phyloP scores from a whole-genome alignment of 2,329 filamentous ascomycete species.

The Colletotrichum sublineola region DNA sequence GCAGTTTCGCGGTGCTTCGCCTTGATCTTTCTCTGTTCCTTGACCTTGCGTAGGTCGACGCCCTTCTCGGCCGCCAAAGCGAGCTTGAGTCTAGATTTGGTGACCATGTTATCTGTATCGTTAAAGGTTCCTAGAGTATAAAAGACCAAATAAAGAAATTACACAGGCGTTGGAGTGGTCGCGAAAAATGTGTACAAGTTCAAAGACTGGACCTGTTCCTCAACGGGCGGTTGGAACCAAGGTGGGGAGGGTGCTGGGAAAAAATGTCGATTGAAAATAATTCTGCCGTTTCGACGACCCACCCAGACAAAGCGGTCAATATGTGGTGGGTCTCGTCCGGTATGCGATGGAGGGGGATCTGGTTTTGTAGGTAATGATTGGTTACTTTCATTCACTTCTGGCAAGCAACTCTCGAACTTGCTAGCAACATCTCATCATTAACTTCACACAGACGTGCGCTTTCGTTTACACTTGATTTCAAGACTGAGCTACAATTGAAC shows the following conservation, averaged over 20 bases:
- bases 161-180: constrained; percentile 7
- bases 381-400: not conserved
- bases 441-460: not conserved
- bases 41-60: constrained; percentile 65
- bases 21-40: constrained; percentile 63
- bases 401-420: not conserved
- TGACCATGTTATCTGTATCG: constrained; percentile 52
- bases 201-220: constrained; percentile 10
- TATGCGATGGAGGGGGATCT: not conserved
- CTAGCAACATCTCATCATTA: not conserved
- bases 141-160: not conserved
- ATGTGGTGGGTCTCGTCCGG: not conserved
- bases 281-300: constrained; percentile 35
- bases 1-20: constrained; percentile 53
- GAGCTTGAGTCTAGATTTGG: constrained; percentile 65
- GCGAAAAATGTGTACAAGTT: constrained; percentile 20
- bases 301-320: constrained; percentile 18
- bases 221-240: constrained; percentile 19
- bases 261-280: constrained; percentile 36
- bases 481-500: not conserved
- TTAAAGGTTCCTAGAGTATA: not conserved
- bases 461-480: not conserved
- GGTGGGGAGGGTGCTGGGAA: constrained; percentile 21
- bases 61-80: constrained; percentile 69
- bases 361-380: constrained; percentile 14